These are phyloP conservation scores for Mesembryanthemum crystallinum DNA, from an alignment of 148 eudicot species.

Conservation along the genomic window DNA sequence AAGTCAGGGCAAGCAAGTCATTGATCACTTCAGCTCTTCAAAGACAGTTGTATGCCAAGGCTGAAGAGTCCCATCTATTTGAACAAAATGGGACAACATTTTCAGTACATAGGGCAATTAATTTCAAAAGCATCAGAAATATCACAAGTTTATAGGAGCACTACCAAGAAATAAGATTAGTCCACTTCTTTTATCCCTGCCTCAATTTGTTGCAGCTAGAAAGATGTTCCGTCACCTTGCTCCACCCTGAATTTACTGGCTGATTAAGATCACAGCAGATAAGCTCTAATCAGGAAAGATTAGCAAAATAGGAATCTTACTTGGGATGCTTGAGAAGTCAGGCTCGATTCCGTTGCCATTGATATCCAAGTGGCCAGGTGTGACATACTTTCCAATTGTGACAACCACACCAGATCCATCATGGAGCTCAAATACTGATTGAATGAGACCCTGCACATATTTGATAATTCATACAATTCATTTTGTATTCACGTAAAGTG, in stretches of 20 bases:
- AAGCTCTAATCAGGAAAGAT: not conserved
- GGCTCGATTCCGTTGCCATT: conserved; percentile 89
- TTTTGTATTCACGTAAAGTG: not conserved
- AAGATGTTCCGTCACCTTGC: conserved; percentile 56
- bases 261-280: not conserved
- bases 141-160: not conserved
- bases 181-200: conserved; percentile 35
- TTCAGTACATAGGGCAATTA: not conserved
- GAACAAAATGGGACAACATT: not conserved
- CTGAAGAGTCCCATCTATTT: not conserved
- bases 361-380: conserved; percentile 80
- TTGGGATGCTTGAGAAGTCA: conserved; percentile 69
- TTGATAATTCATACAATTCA: not conserved
- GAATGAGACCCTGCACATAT: conserved; percentile 74
- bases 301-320: conserved; percentile 33
- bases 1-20: not conserved
- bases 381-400: conserved; percentile 87
- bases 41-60: not conserved
- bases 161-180: not conserved
- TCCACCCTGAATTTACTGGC: conserved; percentile 55
- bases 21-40: not conserved
- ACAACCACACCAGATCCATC: conserved; percentile 96
- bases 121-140: not conserved
- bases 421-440: conserved; percentile 90
- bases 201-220: conserved; percentile 54